Conservation (phyloP, 2,329 filamentous ascomycete genomes). For the Paraconiothyrium sp. region DNA sequence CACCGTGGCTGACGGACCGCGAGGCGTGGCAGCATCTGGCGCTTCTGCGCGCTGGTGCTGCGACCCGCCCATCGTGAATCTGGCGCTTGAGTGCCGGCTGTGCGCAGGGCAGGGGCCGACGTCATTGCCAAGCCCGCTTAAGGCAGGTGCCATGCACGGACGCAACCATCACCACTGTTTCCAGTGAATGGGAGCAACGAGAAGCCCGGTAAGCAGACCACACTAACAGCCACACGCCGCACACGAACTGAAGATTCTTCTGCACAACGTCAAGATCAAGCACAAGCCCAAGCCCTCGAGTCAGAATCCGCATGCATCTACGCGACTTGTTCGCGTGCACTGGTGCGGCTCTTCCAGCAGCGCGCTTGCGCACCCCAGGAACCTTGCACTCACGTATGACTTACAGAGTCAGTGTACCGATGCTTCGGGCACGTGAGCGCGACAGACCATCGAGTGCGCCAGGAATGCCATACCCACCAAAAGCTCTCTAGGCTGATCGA, state of each 20-base stretch:
- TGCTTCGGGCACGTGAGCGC: neutral
- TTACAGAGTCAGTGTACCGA: neutral
- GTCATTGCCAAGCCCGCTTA: conserved; percentile 13
- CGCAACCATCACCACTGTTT: neutral
- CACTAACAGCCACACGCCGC: too few species aligned
- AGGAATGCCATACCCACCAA: neutral
- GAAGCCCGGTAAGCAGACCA: neutral
- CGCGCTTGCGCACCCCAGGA: conserved; percentile 3
- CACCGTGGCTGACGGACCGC: neutral
- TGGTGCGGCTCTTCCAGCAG: neutral
- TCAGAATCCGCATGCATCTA: neutral
- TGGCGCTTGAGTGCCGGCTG: neutral
- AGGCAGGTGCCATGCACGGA: neutral
- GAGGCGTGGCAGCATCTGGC: neutral
- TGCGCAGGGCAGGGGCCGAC: conserved; percentile 4
- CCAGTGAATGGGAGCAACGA: neutral
- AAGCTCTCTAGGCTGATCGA: neutral
- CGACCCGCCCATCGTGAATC: conserved; percentile 2
- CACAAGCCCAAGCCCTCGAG: neutral
- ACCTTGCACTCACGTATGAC: neutral
- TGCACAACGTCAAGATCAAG: too few species aligned
- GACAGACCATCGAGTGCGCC: neutral
- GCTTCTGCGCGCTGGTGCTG: neutral
- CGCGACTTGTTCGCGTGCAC: neutral
- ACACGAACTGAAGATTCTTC: too few species aligned